phyloP scores from a whole-genome alignment of 768 basidiomycete species.

The Phanerodontia chrysosporium region DNA sequence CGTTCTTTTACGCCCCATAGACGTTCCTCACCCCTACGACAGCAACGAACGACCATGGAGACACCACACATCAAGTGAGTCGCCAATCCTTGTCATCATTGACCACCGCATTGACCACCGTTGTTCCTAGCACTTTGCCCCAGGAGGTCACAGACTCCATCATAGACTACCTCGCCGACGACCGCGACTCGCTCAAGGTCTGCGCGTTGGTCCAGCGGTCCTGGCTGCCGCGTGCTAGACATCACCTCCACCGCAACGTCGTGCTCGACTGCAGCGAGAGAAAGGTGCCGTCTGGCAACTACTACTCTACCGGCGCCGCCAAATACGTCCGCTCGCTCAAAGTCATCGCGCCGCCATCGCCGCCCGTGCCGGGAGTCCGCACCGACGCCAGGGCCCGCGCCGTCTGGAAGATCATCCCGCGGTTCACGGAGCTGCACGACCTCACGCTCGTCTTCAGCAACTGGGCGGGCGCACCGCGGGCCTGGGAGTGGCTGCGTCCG shows the following conservation, averaged over 20 bases:
- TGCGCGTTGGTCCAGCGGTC: constrained; percentile 16
- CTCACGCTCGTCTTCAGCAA: constrained; percentile 8
- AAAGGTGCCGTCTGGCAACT: neutral
- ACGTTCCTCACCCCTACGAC: neutral
- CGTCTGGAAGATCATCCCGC: constrained; percentile 4
- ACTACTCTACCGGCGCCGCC: constrained; percentile 8
- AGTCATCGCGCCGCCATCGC: constrained; percentile 2
- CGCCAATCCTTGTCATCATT: neutral
- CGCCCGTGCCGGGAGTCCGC: neutral
- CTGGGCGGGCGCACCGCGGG: neutral
- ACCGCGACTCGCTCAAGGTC: constrained; percentile 13
- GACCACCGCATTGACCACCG: neutral
- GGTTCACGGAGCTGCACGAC: constrained; percentile 2
- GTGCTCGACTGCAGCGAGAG: neutral
- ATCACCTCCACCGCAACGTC: constrained; percentile 14
- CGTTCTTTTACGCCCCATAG: neutral
- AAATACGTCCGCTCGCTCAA: constrained; percentile 13
- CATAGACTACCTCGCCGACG: constrained; percentile 20
- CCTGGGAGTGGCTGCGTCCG: constrained; percentile 2
- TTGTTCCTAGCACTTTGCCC: constrained; percentile 13
- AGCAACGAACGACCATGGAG: neutral
- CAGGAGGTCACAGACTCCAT: constrained; percentile 19
- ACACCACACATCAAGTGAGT: neutral
- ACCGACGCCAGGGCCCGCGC: neutral
- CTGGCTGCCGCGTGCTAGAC: constrained; percentile 14